Base-by-base conservation (phyloP, 306 rosid genomes). In the Trifolium pratense region DNA sequence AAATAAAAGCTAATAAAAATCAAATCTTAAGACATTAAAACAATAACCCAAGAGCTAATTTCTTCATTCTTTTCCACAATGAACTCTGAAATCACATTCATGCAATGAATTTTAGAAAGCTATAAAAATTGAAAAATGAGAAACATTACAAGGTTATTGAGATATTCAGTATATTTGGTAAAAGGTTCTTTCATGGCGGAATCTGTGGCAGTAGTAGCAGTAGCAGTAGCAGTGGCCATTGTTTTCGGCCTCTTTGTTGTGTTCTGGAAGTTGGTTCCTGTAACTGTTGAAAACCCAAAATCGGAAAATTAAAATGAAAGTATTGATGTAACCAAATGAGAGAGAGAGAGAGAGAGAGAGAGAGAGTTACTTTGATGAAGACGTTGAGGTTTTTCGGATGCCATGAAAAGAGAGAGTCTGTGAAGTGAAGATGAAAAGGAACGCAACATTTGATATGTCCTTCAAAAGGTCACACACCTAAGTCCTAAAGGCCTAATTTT, bases 161-260 rank as follows among this genome's bases (percentile, higher is more conserved):
- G 92, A 77, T 87, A 94, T 29, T 87, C 77, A 17, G 94, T 76
- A 62, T 94, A 89, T 56, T 79, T 78, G 58, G 90, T 1, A 68
- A 94, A 94, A 71, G 96, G 84, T 46, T 84, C 92, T 32, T 79
- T 84, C 86, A 91, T 81, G 56, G 95, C 49, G 15, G 89, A 83
- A 5, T 87, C 82, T 11, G 88, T 74, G 20, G 75, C 21, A 64
- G 58, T 73, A 26, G 64, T 29, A 5, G 64, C 29, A 29, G 65
- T 26, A 10, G 70, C 29, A 29, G 65, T 26, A 10, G 70, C 29
- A 13, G 59, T 66, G 70, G 86, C 49, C 84, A 88, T 83, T 59
- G 90, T 80, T 86, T 90, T 89, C 53, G 82, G 66, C 86, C 75
- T 87, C 75, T 94, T 87, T 6, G 78, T 17, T 14, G 87, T 68